A percentile compares a stretch with the other conserved stretches of the same genome.
These are phyloP conservation scores for Pueraria montana DNA, from an alignment of 306 rosid species.

Conservation along the genomic window DNA sequence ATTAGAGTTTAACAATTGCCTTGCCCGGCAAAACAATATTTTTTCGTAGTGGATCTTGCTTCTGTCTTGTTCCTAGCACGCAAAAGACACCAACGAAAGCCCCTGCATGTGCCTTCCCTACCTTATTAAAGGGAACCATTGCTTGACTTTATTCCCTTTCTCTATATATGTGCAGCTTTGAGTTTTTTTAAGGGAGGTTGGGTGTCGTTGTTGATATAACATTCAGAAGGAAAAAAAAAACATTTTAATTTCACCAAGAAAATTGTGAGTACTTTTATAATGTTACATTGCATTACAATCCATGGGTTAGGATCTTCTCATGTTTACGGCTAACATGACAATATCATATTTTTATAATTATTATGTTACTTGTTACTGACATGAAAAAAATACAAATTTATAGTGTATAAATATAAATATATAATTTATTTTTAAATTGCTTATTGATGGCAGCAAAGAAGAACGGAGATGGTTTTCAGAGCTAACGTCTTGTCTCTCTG, in stretches of 20 bases:
- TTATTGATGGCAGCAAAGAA: neutral
- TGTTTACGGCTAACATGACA: neutral
- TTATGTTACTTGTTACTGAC: neutral
- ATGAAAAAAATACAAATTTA: neutral
- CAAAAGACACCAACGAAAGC: slow-evolving; percentile 47
- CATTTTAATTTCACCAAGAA: neutral
- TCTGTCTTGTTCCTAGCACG: slow-evolving; percentile 49
- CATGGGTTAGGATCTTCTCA: neutral
- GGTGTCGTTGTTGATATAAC: neutral
- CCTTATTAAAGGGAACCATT: slow-evolving; percentile 39
- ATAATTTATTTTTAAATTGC: neutral
- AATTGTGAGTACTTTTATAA: neutral
- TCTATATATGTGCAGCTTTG: slow-evolving; percentile 32
- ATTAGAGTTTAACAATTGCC: slow-evolving; percentile 26
- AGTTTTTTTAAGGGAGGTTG: neutral
- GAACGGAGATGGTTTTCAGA: neutral
- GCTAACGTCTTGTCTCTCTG: neutral
- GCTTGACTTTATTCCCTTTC: slow-evolving; percentile 48
- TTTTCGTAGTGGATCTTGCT: slow-evolving; percentile 43
- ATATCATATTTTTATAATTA: neutral
- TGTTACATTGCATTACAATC: neutral
- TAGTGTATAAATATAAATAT: neutral
- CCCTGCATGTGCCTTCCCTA: slow-evolving; percentile 47
- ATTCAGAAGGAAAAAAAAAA: neutral
- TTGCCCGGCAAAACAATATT: slow-evolving; percentile 37